Percentiles rank a stretch among this genome's conserved stretches.
Conservation (phyloP, 805 yeast genomes). For the Maudiozyma pseudohumilis region DNA sequence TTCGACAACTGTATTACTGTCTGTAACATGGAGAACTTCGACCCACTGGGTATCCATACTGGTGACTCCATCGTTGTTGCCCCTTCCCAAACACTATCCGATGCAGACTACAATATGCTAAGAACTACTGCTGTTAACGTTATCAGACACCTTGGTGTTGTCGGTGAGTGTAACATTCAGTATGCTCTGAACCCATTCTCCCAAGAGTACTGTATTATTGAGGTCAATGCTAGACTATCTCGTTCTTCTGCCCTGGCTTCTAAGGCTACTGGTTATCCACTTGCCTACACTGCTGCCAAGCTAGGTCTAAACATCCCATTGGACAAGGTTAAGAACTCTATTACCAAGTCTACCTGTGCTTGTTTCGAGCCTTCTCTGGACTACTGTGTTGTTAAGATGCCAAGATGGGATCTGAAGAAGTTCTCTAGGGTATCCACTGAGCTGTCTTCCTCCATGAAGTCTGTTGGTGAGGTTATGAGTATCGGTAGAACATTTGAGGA, state of each 20-base stretch:
- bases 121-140: slow-evolving; percentile 96
- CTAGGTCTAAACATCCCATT: slow-evolving; percentile 87
- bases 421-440: slow-evolving; percentile 84
- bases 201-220: slow-evolving; percentile 92
- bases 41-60: slow-evolving; percentile 96
- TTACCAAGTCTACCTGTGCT: slow-evolving; percentile 88
- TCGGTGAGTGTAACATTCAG: slow-evolving; percentile 98
- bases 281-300: slow-evolving; percentile 97
- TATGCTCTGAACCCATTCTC: slow-evolving; percentile 91
- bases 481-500: slow-evolving; percentile 97
- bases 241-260: slow-evolving; percentile 99
- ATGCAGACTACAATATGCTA: slow-evolving; percentile 95
- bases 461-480: slow-evolving; percentile 98
- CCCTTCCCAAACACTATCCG: slow-evolving; percentile 94
- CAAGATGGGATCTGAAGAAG: slow-evolving; percentile 97
- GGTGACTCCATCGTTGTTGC: slow-evolving; percentile 99
- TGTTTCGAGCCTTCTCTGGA: slow-evolving; percentile 97
- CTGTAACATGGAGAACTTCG: slow-evolving; percentile 98
- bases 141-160: slow-evolving; percentile 95
- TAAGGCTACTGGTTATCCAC: slow-evolving; percentile 96
- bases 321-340: slow-evolving; percentile 85
- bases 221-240: slow-evolving; percentile 94
- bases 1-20: slow-evolving; percentile 97
- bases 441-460: slow-evolving; percentile 90
- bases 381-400: slow-evolving; percentile 94